Conservation (phyloP, 176 grass and related monocot species). For the Zoysia pacifica region DNA sequence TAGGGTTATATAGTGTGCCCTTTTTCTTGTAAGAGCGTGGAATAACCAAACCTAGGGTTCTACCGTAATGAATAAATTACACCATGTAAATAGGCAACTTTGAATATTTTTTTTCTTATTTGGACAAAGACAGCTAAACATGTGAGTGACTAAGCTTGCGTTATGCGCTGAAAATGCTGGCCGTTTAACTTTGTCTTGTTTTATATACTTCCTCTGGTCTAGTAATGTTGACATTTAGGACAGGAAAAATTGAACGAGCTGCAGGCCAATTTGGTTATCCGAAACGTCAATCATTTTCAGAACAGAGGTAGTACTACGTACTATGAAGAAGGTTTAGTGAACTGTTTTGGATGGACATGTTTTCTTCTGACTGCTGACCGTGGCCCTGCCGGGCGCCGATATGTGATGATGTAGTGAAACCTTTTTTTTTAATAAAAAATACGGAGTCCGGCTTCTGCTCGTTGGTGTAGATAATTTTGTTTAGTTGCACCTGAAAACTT, state of each 20-base stretch:
- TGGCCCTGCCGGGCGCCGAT: not conserved
- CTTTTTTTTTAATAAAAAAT: not conserved
- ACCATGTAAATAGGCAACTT: slow-evolving; percentile 52
- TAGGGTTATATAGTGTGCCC: slow-evolving; percentile 63
- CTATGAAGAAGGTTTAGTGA: slow-evolving; percentile 26
- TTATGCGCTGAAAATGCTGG: slow-evolving; percentile 27
- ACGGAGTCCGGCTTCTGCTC: not conserved
- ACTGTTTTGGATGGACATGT: slow-evolving; percentile 6
- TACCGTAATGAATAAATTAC: slow-evolving; percentile 49
- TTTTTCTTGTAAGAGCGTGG: slow-evolving; percentile 2
- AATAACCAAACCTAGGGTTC: slow-evolving; percentile 49
- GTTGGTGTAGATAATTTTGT: not conserved
- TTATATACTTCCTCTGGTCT: not conserved
- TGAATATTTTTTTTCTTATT: not conserved
- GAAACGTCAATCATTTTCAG: too few relatives aligned
- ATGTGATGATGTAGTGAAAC: slow-evolving; percentile 1
- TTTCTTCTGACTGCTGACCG: slow-evolving; percentile 8
- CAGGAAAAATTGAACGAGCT: too few relatives aligned
- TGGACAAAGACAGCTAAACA: slow-evolving; percentile 25
- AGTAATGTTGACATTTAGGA: too few relatives aligned
- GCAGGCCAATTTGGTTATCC: too few relatives aligned
- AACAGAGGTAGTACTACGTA: too few relatives aligned
- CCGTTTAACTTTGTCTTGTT: slow-evolving; percentile 21
- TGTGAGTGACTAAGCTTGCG: slow-evolving; percentile 42
- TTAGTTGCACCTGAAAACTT: not conserved